phyloP scores from a whole-genome alignment of 371 early-diverging fungal species.

The Modicella reniformis region DNA sequence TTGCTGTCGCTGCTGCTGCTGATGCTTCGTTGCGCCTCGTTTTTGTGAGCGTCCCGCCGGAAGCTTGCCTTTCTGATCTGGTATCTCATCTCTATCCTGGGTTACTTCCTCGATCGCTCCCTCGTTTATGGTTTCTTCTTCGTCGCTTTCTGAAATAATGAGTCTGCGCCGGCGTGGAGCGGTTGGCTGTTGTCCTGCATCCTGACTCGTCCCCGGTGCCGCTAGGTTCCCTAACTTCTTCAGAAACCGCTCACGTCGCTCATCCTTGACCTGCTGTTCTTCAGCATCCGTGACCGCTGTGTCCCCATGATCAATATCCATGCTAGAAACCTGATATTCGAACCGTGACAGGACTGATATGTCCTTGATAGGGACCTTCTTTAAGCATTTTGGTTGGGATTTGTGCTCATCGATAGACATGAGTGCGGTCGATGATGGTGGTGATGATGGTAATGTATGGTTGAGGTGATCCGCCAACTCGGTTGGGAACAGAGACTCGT shows the following conservation, averaged over 20 bases:
- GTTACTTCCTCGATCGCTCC: neutral
- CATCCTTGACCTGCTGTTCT: slow-evolving; percentile 8
- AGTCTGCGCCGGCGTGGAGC: slow-evolving; percentile 16
- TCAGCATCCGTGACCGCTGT: neutral
- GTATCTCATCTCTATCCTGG: neutral
- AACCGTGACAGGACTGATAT: slow-evolving; percentile 9
- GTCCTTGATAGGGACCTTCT: neutral
- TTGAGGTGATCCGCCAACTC: slow-evolving; percentile 13
- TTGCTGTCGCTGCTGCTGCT: neutral
- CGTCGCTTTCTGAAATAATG: slow-evolving; percentile 35
- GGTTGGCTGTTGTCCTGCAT: neutral
- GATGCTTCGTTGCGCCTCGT: neutral
- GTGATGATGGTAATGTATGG: neutral
- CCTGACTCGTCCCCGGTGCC: neutral
- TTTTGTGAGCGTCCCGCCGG: neutral
- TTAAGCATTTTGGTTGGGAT: neutral
- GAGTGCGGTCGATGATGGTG: neutral
- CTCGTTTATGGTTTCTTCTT: neutral
- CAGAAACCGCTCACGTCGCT: slow-evolving; percentile 24
- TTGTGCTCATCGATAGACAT: neutral
- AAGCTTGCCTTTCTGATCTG: neutral
- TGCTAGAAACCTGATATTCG: slow-evolving; percentile 7
- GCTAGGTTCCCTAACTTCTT: slow-evolving; percentile 31
- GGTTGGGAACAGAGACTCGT: slow-evolving; percentile 29
- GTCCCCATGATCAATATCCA: neutral